Conservation (phyloP, 2,329 filamentous ascomycete species). For the Stromatinia cepivora region DNA sequence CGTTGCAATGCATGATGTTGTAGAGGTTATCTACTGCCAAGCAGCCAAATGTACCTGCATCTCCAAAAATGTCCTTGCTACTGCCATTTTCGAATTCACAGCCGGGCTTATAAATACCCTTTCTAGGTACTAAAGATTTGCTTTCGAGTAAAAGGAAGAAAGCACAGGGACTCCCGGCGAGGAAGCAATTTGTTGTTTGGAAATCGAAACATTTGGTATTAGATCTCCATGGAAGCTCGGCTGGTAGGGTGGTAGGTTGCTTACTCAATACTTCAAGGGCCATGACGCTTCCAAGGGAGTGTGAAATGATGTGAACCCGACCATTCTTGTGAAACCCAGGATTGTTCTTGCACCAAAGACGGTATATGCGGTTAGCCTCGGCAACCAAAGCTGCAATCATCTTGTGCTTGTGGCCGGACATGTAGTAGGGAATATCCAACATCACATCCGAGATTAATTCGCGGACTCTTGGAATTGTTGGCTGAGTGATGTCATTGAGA, state of each 20-base stretch:
- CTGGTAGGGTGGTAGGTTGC: conserved; percentile 73
- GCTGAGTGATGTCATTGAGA: conserved; percentile 87
- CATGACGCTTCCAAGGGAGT: conserved; percentile 94
- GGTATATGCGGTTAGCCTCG: conserved; percentile 94
- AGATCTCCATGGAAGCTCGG: conserved; percentile 38
- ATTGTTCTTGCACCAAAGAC: conserved; percentile 92
- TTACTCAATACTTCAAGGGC: conserved; percentile 85
- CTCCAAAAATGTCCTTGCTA: conserved; percentile 66
- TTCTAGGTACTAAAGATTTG: conserved; percentile 69
- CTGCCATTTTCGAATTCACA: conserved; percentile 62
- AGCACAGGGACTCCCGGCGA: conserved; percentile 84
- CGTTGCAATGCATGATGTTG: conserved; percentile 74
- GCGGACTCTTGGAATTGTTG: conserved; percentile 87
- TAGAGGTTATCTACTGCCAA: conserved; percentile 94
- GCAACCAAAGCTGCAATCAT: conserved; percentile 88
- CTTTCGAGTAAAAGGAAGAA: conserved; percentile 90
- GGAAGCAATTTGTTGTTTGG: conserved; percentile 84
- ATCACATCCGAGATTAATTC: conserved; percentile 96
- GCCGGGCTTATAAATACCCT: conserved; percentile 73
- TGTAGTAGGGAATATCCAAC: conserved; percentile 97
- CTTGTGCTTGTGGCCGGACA: conserved; percentile 92
- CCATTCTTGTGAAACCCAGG: conserved; percentile 78
- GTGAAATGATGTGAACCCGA: conserved; percentile 86
- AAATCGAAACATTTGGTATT: conserved; percentile 77
- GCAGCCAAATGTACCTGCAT: conserved; percentile 80